Percentiles rank a stretch among this genome's conserved stretches.
phyloP scores from a whole-genome alignment of 2,329 filamentous ascomycete species.

The Clathrospora elynae region DNA sequence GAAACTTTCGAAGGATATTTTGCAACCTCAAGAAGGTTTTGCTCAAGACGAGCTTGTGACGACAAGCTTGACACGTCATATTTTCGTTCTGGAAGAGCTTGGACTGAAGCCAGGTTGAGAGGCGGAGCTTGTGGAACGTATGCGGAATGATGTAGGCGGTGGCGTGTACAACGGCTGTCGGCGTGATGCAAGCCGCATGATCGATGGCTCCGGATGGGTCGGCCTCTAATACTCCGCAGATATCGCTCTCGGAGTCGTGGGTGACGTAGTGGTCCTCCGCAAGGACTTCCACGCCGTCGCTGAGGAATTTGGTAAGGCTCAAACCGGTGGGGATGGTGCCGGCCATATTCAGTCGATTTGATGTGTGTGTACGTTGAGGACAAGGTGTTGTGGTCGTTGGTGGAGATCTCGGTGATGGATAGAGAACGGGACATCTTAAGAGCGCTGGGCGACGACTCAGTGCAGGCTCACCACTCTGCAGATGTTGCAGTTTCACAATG shows the following conservation, averaged over 20 bases:
- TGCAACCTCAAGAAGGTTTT: background rate
- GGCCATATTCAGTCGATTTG: background rate
- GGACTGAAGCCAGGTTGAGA: background rate
- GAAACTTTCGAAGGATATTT: background rate
- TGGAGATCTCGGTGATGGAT: background rate
- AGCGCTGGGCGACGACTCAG: too few species aligned
- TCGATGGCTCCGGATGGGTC: background rate
- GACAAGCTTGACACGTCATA: conserved; percentile 2
- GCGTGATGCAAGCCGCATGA: background rate
- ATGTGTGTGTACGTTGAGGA: background rate
- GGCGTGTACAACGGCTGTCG: background rate
- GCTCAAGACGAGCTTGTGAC: background rate
- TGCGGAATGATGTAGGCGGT: background rate
- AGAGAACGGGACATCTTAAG: background rate
- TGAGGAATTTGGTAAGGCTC: background rate
- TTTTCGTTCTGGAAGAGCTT: background rate
- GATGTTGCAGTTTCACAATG: too few species aligned
- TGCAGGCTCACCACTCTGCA: too few species aligned
- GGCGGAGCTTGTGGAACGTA: conserved; percentile 1
- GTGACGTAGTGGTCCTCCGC: background rate
- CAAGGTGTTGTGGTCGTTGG: background rate
- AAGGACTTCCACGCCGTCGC: background rate
- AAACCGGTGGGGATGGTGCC: background rate
- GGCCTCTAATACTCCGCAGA: background rate
- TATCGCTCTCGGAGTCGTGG: background rate